These are phyloP conservation scores for Tylopilus plumbeoviolaceoides DNA, from an alignment of 768 basidiomycete species.

Conservation along the genomic window DNA sequence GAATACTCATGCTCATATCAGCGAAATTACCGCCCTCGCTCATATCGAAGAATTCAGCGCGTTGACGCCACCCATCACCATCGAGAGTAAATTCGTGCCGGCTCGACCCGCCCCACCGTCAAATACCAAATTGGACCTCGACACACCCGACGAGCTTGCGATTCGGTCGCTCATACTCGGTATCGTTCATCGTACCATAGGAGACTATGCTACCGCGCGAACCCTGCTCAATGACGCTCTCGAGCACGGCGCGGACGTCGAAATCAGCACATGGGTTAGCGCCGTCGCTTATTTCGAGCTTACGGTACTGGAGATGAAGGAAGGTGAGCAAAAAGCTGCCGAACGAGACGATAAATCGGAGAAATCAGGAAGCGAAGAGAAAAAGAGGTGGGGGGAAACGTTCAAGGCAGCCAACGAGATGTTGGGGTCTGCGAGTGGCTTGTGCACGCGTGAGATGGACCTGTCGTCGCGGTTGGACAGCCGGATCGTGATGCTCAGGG, in stretches of 20 bases:
- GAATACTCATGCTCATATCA: constrained; percentile 70
- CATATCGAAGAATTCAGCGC: constrained; percentile 55
- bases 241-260: constrained; percentile 35
- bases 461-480: constrained; percentile 66
- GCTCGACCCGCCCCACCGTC: background rate
- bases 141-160: constrained; percentile 68
- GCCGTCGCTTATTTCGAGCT: constrained; percentile 67
- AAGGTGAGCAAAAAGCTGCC: constrained; percentile 40
- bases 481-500: constrained; percentile 61
- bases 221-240: constrained; percentile 51
- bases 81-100: constrained; percentile 29
- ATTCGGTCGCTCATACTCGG: constrained; percentile 68
- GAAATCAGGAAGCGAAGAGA: constrained; percentile 8
- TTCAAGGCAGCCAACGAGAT: constrained; percentile 46
- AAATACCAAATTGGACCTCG: constrained; percentile 39
- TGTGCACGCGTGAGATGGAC: constrained; percentile 53
- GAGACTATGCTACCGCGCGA: constrained; percentile 42
- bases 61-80: constrained; percentile 43
- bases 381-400: constrained; percentile 42
- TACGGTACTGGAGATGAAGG: constrained; percentile 66
- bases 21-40: constrained; percentile 45
- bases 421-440: constrained; percentile 48
- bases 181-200: constrained; percentile 56
- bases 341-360: constrained; percentile 29
- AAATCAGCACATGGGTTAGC: constrained; percentile 63